Evolutionary conservation across 306 rosid genomes (phyloP).

Genomic region (Sophora flavescens): DNA sequence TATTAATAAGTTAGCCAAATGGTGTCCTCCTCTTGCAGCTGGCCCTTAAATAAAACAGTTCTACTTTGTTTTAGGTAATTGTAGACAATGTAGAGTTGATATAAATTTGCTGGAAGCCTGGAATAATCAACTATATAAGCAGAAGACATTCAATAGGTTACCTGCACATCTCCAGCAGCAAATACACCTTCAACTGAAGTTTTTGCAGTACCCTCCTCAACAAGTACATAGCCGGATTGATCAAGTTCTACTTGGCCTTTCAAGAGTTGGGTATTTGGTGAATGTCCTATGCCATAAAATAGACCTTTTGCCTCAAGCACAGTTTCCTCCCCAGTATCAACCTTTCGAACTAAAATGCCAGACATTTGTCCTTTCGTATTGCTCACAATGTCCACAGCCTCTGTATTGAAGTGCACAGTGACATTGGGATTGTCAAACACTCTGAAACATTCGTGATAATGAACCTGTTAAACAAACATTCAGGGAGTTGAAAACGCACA

Average conservation of each 20-base stretch:
- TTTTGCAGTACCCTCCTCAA: conserved; percentile 75
- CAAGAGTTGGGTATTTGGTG: conserved; percentile 84
- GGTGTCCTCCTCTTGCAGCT: background rate
- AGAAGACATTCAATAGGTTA: conserved; percentile 45
- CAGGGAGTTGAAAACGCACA: conserved; percentile 82
- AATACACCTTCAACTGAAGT: conserved; percentile 91
- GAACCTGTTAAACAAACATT: conserved; percentile 99
- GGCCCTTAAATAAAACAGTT: background rate
- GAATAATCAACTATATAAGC: background rate
- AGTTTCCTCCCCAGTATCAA: conserved; percentile 74
- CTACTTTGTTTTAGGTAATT: background rate
- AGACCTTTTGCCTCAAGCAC: conserved; percentile 90
- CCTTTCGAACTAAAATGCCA: conserved; percentile 75
- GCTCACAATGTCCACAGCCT: conserved; percentile 90
- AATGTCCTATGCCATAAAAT: conserved; percentile 95
- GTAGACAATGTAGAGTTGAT: background rate
- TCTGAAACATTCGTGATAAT: conserved; percentile 99
- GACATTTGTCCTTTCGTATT: conserved; percentile 89
- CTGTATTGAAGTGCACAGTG: conserved; percentile 91
- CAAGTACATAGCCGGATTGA: conserved; percentile 73
- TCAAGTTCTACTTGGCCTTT: conserved; percentile 89
- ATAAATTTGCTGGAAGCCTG: background rate
- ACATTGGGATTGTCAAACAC: conserved; percentile 91
- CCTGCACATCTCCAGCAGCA: conserved; percentile 99
- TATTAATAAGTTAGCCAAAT: background rate